A percentile compares a stretch with the other conserved stretches of the same genome.
Evolutionary conservation across 2,329 filamentous ascomycete genomes (phyloP).

Genomic region (Nigrospora oryzae): DNA sequence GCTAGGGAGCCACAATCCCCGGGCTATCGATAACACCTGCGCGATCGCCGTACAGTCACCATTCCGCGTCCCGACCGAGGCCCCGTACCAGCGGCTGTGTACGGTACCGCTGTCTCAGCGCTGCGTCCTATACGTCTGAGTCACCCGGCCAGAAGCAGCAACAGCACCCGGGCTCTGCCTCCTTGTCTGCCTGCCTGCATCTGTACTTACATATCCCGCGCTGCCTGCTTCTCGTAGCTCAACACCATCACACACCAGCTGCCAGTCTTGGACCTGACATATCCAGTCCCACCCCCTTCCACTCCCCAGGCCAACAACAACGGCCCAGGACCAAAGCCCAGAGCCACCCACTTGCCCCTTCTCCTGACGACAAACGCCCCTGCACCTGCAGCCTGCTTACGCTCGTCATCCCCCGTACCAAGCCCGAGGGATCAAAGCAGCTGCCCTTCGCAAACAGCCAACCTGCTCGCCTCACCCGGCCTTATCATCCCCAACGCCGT

Average conservation of each 20-base stretch:
- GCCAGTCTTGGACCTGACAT: background rate
- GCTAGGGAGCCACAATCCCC: no score
- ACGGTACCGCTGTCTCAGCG: background rate
- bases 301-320: background rate
- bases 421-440: background rate
- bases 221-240: no score
- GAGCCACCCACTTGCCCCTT: no score
- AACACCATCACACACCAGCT: background rate
- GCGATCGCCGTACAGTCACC: no score
- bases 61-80: no score
- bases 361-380: no score
- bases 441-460: background rate
- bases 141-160: conserved; percentile 1
- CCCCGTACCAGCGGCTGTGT: no score
- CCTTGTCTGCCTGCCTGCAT: background rate
- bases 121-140: conserved; percentile 1
- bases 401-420: no score
- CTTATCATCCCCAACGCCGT: background rate
- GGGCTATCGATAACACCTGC: no score
- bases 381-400: no score
- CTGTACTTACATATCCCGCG: background rate
- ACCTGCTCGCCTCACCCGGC: background rate
- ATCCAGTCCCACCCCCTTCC: background rate
- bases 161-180: background rate
- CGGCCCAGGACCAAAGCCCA: no score